These are phyloP conservation scores for Ceratobasidium sp. DNA, from an alignment of 1,284 basidiomycete species.

Conservation along the genomic window DNA sequence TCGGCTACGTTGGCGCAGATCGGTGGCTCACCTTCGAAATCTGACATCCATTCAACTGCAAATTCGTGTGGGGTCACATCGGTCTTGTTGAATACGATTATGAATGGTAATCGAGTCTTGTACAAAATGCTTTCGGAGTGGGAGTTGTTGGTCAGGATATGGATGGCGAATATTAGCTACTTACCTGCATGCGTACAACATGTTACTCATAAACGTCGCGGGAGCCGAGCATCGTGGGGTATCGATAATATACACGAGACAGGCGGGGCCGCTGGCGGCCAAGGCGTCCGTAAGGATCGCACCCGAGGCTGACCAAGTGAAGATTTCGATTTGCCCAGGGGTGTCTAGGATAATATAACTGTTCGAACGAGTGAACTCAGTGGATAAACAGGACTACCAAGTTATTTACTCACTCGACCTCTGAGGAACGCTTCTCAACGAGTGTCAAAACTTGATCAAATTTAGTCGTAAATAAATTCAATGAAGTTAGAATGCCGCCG, in stretches of 20 bases:
- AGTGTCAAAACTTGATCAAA: slow-evolving; percentile 96
- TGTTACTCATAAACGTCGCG: slow-evolving; percentile 99
- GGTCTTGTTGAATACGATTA: slow-evolving; percentile 99
- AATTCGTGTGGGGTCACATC: slow-evolving; percentile 90
- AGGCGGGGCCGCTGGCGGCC: slow-evolving; percentile 89
- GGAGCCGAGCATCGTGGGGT: slow-evolving; percentile 94
- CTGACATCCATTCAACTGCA: slow-evolving; percentile 97
- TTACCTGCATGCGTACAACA: slow-evolving; percentile 98
- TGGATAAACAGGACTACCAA: background rate
- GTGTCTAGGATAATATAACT: slow-evolving; percentile 97
- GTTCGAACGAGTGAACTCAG: slow-evolving; percentile 12
- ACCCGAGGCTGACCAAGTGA: slow-evolving; percentile 99
- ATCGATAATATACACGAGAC: slow-evolving; percentile 97
- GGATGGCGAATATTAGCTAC: slow-evolving; percentile 44
- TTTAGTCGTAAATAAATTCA: slow-evolving; percentile 99
- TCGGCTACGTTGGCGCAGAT: slow-evolving; percentile 45
- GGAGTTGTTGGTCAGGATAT: background rate
- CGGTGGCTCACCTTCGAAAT: slow-evolving; percentile 72
- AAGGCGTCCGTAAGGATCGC: slow-evolving; percentile 99
- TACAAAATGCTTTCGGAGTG: slow-evolving; percentile 80
- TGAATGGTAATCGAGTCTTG: slow-evolving; percentile 97
- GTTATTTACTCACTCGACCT: slow-evolving; percentile 73
- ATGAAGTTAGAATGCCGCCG: slow-evolving; percentile 94
- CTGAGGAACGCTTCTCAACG: slow-evolving; percentile 88
- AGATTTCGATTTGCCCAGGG: slow-evolving; percentile 99